Evolutionary conservation across 495 filamentous ascomycete species (phyloP).

Genomic region (Aspergillus steynii): DNA sequence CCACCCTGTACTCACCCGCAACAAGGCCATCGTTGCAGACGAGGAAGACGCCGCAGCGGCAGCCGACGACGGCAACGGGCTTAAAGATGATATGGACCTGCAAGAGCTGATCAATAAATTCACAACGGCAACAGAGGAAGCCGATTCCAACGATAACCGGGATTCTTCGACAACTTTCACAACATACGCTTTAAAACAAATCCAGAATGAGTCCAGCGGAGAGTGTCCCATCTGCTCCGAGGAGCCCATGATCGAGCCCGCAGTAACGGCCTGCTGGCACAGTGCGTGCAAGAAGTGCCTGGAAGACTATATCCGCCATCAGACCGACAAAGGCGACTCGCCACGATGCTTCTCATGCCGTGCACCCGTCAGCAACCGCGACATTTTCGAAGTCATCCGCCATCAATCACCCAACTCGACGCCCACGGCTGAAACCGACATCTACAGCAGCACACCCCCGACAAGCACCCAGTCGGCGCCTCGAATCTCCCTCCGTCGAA

Average conservation of each 20-base stretch:
- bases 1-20: slow-evolving; percentile 85
- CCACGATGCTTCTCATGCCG: slow-evolving; percentile 90
- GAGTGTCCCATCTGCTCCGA: slow-evolving; percentile 96
- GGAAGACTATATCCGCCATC: slow-evolving; percentile 81
- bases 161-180: slow-evolving; percentile 62
- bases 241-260: slow-evolving; percentile 90
- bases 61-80: slow-evolving; percentile 74
- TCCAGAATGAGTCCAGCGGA: slow-evolving; percentile 79
- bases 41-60: slow-evolving; percentile 81
- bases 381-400: slow-evolving; percentile 86
- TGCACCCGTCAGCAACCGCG: slow-evolving; percentile 73
- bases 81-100: slow-evolving; percentile 96
- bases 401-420: slow-evolving; percentile 38
- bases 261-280: slow-evolving; percentile 96
- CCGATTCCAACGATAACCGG: slow-evolving; percentile 38
- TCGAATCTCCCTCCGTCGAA: slow-evolving; percentile 77
- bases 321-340: slow-evolving; percentile 69
- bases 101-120: slow-evolving; percentile 82
- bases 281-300: slow-evolving; percentile 92
- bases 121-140: slow-evolving; percentile 63
- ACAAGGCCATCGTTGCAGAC: slow-evolving; percentile 79
- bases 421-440: slow-evolving; percentile 28
- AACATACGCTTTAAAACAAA: slow-evolving; percentile 83
- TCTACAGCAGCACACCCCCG: slow-evolving; percentile 35
- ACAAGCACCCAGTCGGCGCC: slow-evolving; percentile 42